Evolutionary conservation across 306 rosid genomes (phyloP).

Genomic region (Glycine soja): DNA sequence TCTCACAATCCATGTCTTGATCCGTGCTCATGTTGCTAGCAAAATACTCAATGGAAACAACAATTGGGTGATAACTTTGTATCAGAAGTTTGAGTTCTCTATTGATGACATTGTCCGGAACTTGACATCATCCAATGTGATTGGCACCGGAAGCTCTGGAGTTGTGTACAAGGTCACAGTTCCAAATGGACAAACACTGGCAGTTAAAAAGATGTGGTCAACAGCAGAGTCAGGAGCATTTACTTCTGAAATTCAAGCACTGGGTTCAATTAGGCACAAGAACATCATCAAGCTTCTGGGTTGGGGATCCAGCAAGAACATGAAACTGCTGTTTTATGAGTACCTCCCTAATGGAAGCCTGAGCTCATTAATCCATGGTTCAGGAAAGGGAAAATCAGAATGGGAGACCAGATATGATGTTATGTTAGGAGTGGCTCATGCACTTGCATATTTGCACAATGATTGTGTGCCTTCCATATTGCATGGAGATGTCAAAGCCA

Average conservation of each 20-base stretch:
- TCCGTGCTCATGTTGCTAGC: constrained; percentile 54
- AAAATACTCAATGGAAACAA: constrained; percentile 46
- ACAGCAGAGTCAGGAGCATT: constrained; percentile 67
- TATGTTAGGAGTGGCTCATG: constrained; percentile 75
- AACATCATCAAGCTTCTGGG: constrained; percentile 77
- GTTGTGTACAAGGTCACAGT: constrained; percentile 73
- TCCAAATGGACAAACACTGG: constrained; percentile 63
- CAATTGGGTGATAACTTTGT: constrained; percentile 70
- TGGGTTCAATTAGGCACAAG: constrained; percentile 71
- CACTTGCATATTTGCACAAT: constrained; percentile 83
- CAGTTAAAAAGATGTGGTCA: constrained; percentile 86
- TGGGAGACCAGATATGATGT: constrained; percentile 80
- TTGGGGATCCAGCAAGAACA: constrained; percentile 66
- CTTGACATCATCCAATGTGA: constrained; percentile 71
- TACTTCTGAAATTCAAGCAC: constrained; percentile 67
- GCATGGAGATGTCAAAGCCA: constrained; percentile 92
- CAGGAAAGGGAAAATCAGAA: constrained; percentile 64
- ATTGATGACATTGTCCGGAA: constrained; percentile 66
- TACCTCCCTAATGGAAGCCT: constrained; percentile 84
- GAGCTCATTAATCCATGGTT: constrained; percentile 80
- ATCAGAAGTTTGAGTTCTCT: constrained; percentile 67
- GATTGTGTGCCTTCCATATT: constrained; percentile 83
- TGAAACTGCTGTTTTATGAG: constrained; percentile 76
- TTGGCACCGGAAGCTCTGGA: constrained; percentile 87
- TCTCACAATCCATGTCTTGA: constrained; percentile 54